phyloP scores from a whole-genome alignment of 2,329 filamentous ascomycete genomes.

The Aspergillus melleus region DNA sequence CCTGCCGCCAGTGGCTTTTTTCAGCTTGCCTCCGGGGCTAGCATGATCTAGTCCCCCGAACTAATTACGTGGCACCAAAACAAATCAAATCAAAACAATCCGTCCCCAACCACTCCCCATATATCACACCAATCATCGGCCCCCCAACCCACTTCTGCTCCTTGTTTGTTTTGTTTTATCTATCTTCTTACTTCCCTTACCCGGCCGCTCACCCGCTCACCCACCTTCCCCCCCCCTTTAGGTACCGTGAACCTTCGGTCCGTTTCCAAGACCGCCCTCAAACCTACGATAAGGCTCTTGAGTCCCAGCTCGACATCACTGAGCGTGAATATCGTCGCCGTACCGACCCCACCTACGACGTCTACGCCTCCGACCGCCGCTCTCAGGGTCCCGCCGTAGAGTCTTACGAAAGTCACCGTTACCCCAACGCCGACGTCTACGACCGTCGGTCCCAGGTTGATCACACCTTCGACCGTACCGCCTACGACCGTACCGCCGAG shows the following conservation, averaged over 20 bases:
- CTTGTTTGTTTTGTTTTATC: constrained; percentile 10
- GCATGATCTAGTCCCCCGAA: constrained; percentile 18
- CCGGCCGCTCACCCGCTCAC: constrained; percentile 1
- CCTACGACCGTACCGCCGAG: background rate
- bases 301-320: constrained; percentile 53
- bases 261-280: constrained; percentile 46
- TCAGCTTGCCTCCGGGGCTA: constrained; percentile 16
- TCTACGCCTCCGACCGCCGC: constrained; percentile 32
- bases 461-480: background rate
- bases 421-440: constrained; percentile 27
- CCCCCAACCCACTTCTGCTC: background rate
- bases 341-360: constrained; percentile 54
- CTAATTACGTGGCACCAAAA: constrained; percentile 28
- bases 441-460: background rate
- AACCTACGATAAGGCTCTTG: constrained; percentile 43
- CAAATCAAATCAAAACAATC: constrained; percentile 15
- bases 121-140: background rate
- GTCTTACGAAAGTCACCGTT: constrained; percentile 17
- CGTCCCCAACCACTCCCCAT: constrained; percentile 3
- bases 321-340: constrained; percentile 67
- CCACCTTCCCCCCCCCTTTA: constrained; percentile 28
- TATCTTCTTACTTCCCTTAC: constrained; percentile 17
- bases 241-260: constrained; percentile 58
- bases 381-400: constrained; percentile 16
- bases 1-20: constrained; percentile 5